Percentiles rank a stretch among this genome's conserved stretches.
Evolutionary conservation across 192 early-diverging fungal genomes (phyloP).

Genomic region (Pilaira anomala): DNA sequence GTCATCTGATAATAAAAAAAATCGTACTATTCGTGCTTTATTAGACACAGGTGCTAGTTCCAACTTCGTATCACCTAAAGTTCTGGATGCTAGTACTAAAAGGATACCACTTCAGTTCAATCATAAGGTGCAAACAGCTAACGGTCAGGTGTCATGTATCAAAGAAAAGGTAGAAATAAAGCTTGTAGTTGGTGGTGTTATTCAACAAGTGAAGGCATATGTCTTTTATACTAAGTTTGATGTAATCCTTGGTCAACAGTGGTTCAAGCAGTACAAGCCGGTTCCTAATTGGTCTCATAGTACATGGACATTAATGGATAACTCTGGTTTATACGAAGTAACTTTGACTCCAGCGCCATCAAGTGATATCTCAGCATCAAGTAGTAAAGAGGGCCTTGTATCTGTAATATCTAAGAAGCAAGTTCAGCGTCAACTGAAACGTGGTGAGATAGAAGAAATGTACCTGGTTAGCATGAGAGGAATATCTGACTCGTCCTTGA

Average conservation of each 20-base stretch:
- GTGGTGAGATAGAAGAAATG: too few relatives aligned
- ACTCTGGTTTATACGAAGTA: too few relatives aligned
- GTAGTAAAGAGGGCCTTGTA: too few relatives aligned
- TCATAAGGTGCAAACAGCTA: background rate
- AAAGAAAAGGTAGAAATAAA: background rate
- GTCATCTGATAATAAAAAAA: background rate
- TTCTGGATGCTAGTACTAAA: background rate
- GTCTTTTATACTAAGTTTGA: background rate
- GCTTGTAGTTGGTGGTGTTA: background rate
- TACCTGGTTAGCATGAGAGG: too few relatives aligned
- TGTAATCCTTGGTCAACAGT: background rate
- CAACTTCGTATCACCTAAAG: background rate
- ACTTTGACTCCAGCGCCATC: too few relatives aligned
- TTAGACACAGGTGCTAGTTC: conserved; percentile 6
- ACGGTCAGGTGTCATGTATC: background rate
- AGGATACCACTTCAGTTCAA: too few relatives aligned
- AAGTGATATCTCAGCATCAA: too few relatives aligned
- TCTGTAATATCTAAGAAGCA: too few relatives aligned
- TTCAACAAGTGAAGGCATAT: background rate
- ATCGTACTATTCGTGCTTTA: background rate
- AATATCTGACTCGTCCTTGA: too few relatives aligned
- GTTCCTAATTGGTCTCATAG: background rate
- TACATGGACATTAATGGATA: too few relatives aligned
- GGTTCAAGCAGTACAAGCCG: background rate
- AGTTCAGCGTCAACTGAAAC: too few relatives aligned